phyloP scores from a whole-genome alignment of 2,329 filamentous ascomycete species.

The Alternaria arbusti region DNA sequence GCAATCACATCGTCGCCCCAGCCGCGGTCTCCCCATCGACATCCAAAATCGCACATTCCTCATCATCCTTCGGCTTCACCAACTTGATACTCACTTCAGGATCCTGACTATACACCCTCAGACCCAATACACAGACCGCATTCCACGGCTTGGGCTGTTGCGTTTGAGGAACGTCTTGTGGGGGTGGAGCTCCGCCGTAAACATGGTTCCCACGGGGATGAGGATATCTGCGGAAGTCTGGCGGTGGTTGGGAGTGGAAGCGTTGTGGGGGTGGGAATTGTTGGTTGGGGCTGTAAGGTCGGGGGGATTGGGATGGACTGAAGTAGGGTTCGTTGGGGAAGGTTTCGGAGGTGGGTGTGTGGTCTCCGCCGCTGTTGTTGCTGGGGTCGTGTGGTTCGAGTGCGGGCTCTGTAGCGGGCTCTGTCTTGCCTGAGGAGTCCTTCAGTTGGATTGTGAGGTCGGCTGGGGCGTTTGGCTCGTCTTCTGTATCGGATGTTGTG shows the following conservation, averaged over 20 bases:
- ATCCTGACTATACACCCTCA: conserved; percentile 57
- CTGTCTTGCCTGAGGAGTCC: not conserved
- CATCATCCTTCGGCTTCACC: conserved; percentile 35
- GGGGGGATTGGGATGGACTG: not conserved
- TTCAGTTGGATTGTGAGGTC: not conserved
- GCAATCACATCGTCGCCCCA: conserved; percentile 42
- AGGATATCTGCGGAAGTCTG: not conserved
- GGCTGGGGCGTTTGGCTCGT: not conserved
- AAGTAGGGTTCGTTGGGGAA: not conserved
- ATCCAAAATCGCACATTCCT: conserved; percentile 41
- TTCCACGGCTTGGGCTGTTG: conserved; percentile 59
- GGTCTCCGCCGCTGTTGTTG: not conserved
- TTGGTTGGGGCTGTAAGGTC: not conserved
- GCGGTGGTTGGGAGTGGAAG: not conserved
- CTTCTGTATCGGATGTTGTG: not conserved
- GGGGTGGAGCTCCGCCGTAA: not conserved
- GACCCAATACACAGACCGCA: conserved; percentile 64
- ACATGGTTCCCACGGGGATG: not conserved
- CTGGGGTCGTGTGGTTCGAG: not conserved
- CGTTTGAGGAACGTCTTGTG: conserved; percentile 1
- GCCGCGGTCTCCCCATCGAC: conserved; percentile 39
- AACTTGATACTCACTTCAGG: conserved; percentile 40
- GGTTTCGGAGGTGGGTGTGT: not conserved
- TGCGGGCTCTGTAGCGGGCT: not conserved
- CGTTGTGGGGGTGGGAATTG: not conserved